Base-by-base conservation (phyloP, 768 basidiomycete species). In the Cytidiella melzeri region DNA sequence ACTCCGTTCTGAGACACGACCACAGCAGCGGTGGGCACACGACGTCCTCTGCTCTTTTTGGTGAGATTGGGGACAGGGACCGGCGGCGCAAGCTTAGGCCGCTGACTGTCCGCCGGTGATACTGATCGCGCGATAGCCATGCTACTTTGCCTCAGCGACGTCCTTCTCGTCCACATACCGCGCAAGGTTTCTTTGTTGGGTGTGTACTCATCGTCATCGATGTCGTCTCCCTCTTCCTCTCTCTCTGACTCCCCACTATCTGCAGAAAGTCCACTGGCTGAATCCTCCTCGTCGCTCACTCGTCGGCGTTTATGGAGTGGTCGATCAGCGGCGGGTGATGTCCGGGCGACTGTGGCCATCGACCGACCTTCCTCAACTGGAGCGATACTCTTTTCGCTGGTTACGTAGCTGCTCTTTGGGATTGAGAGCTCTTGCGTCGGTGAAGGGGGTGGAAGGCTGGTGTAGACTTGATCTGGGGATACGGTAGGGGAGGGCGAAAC, bases 1-100 rank as follows among this genome's bases (percentile, higher is more conserved):
- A 62, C 55, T 18, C 61, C 62, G 21, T 58, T 55, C 48, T 55
- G 55, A 12, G 48, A 47, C 55, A 64, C 54, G 27, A 62, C 52
- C 37, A 59, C 59, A 24, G 59, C 55, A 2, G 66, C 63, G 1
- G 82, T 87, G 4, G 86, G 87, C 19, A 89, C 87, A 51, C 83
- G 76, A 30, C 87, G 78, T 11, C 87, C 87, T 45, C 87, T 79
- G 57, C 83, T 84, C 69, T 85, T 87, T 72, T 88, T 89, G 40
- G 82, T 88, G 53, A 89, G 61, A 64, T 86, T 84, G 28, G 86
- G 76, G 13, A 76, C 70, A 6, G 71, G 70, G 11, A 72, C 58
- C n/a, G 76, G 76, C 15, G 47, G 41, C 15, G 41, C 46, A 19
- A 53, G 34, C 12, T 42, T 40, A 20, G 46, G 45, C 5, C 12